These are phyloP conservation scores for Trichoderma hamatum DNA, from an alignment of 2,329 filamentous ascomycete genomes.

Conservation along the genomic window DNA sequence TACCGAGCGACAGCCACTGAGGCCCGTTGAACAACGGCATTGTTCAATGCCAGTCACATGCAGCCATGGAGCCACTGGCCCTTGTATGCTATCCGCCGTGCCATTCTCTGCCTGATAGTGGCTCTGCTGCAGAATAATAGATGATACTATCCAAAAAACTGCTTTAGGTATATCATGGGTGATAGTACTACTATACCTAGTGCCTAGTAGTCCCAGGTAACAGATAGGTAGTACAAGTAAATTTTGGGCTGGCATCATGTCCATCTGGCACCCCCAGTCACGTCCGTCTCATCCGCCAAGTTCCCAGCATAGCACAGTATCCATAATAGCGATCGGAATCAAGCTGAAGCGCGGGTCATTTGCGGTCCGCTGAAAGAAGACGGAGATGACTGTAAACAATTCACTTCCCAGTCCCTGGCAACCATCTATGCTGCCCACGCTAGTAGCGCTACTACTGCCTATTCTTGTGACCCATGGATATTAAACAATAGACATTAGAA, in stretches of 20 bases:
- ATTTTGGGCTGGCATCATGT: neutral
- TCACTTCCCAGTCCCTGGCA: neutral
- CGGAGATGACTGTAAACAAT: neutral
- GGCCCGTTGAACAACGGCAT: neutral
- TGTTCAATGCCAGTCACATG: constrained; percentile 1
- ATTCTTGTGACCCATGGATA: neutral
- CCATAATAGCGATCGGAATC: neutral
- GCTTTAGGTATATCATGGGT: neutral
- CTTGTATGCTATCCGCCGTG: neutral
- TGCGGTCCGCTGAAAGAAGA: neutral
- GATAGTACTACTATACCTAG: neutral
- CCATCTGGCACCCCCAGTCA: no score
- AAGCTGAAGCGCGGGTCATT: neutral
- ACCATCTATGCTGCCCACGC: neutral
- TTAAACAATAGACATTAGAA: neutral
- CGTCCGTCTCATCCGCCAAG: neutral
- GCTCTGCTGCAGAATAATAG: neutral
- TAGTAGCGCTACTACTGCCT: neutral
- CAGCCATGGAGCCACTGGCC: neutral
- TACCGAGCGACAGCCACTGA: neutral
- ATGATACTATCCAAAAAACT: neutral
- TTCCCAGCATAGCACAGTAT: neutral
- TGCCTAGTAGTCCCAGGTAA: neutral
- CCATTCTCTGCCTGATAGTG: neutral
- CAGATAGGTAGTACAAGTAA: neutral